Evolutionary conservation across 345 rosid species (phyloP).

Genomic region (Lenwebbia sp.): DNA sequence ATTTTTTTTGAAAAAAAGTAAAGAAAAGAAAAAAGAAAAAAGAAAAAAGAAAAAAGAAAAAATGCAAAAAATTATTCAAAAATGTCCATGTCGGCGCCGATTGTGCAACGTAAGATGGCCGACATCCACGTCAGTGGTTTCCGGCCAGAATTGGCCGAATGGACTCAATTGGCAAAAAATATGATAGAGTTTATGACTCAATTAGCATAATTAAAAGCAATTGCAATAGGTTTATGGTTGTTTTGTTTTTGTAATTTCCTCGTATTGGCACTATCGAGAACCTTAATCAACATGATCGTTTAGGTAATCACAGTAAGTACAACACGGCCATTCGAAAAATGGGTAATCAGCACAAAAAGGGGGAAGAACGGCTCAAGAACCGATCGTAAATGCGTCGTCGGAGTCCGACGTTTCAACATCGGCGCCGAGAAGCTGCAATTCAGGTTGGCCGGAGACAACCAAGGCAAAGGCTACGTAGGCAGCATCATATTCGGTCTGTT

Average conservation of each 20-base stretch:
- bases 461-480: neutral
- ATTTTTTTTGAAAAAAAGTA: too few species aligned
- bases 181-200: too few species aligned
- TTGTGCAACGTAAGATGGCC: accelerated
- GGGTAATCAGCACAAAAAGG: neutral
- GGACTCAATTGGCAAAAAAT: accelerated
- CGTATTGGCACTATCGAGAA: accelerated
- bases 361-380: neutral
- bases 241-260: accelerated
- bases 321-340: neutral
- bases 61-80: too few species aligned
- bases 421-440: neutral
- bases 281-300: neutral
- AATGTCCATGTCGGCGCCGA: too few species aligned
- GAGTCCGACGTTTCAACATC: neutral
- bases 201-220: too few species aligned
- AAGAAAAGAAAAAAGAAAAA: too few species aligned
- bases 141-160: too few species aligned
- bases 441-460: neutral
- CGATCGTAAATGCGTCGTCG: neutral
- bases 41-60: too few species aligned
- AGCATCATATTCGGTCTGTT: neutral
- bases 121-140: too few species aligned
- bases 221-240: too few species aligned
- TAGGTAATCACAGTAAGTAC: neutral